These are phyloP conservation scores for Xylariomycetidae sp. DNA, from an alignment of 2,329 filamentous ascomycete species.

Conservation along the genomic window DNA sequence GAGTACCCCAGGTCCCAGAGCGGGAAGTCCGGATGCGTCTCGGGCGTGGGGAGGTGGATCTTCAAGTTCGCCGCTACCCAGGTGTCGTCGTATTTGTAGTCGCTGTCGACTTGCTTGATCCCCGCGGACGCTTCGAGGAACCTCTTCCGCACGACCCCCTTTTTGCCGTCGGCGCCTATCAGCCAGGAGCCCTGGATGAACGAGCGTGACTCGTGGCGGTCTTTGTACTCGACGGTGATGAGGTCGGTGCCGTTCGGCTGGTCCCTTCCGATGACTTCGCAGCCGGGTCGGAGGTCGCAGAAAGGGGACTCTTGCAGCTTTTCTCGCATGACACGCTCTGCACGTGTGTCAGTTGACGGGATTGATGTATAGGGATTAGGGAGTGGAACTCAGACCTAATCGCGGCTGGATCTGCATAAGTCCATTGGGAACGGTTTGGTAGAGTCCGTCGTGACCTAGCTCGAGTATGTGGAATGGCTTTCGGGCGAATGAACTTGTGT, in stretches of 20 bases:
- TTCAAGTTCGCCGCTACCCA: conserved; percentile 46
- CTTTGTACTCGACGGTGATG: conserved; percentile 11
- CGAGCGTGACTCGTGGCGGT: conserved; percentile 5
- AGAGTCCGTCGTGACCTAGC: conserved; percentile 6
- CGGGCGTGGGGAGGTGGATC: conserved; percentile 36
- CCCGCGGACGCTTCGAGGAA: conserved; percentile 38
- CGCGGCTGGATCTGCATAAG: conserved; percentile 19
- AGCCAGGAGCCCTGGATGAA: conserved; percentile 21
- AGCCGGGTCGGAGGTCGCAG: conserved; percentile 16
- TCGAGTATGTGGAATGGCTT: conserved; percentile 13
- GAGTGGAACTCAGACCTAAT: conserved; percentile 10
- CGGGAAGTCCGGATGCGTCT: conserved; percentile 43
- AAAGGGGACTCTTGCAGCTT: conserved; percentile 10
- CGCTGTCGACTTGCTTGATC: conserved; percentile 30
- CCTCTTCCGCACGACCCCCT: conserved; percentile 38
- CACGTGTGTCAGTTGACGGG: not conserved
- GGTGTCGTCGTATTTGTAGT: conserved; percentile 31
- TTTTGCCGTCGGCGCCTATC: conserved; percentile 44
- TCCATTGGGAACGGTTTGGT: conserved; percentile 15
- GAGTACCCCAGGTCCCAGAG: conserved; percentile 42
- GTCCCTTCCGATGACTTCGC: conserved; percentile 12
- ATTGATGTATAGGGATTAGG: not conserved
- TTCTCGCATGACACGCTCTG: conserved; percentile 13
- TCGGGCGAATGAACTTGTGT: conserved; percentile 13
- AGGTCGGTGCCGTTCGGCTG: conserved; percentile 4